Evolutionary conservation across 2,329 filamentous ascomycete genomes (phyloP), one percentile per base, ranked within the genome.

Genomic region (Fusarium sp.): DNA sequence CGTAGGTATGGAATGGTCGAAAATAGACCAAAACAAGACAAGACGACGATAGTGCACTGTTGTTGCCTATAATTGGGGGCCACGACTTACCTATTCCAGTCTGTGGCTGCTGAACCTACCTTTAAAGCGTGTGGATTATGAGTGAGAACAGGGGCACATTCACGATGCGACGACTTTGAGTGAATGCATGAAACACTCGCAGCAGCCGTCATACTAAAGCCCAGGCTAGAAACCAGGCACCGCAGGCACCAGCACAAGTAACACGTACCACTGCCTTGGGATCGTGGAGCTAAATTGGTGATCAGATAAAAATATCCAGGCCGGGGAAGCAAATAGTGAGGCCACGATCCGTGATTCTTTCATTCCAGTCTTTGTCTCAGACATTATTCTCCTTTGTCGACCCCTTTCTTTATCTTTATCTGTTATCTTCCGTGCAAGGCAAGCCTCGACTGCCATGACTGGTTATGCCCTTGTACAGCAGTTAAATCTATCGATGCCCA

Each of bases 101-200:
- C 43, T 51, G 26, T 38, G 39, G 39, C 43, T 43, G 43, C 26
- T 32, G n/a, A 43, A n/a, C n/a, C n/a, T n/a, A 46, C 26, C 8
- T 42, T 46, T 45, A 28, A 15, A 24, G 26, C 26, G n/a, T n/a
- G n/a, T n/a, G n/a, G n/a, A n/a, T 45, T 20, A 26, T 34, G 28
- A 19, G 34, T 34, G 44, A 46, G 38, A 40, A 42, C 44, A 56
- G 54, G 54, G 53, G 32, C 42, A 26, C 19, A 55, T 71, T 70
- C 68, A 71, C 68, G 61, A 52, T 66, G 36, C 26, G 57, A 38
- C 55, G 40, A 43, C 23, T 40, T 47, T 56, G 48, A 61, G 63
- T 69, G 59, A 62, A 54, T 70, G 64, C 67, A 70, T 65, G 46
- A 67, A 55, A 67, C 65, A 63, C 46, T 61, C 62, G 52, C 57